Evolutionary conservation across 2,329 filamentous ascomycete species (phyloP).

Genomic region (Colletotrichum cereale): DNA sequence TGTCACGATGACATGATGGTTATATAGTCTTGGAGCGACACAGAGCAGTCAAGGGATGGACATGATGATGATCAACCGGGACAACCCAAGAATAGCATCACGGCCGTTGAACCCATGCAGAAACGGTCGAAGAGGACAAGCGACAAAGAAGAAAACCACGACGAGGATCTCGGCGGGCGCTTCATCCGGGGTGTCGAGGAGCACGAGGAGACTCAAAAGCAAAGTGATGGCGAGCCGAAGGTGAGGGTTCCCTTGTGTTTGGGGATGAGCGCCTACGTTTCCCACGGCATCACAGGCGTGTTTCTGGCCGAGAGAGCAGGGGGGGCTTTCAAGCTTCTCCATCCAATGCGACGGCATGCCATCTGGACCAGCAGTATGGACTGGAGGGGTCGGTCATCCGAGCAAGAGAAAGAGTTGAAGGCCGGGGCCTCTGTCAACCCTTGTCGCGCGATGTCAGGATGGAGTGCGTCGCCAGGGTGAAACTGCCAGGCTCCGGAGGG

Average conservation of each 20-base stretch:
- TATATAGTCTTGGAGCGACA: conserved; percentile 30
- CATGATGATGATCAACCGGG: conserved; percentile 27
- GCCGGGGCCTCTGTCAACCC: neutral
- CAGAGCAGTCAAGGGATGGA: neutral
- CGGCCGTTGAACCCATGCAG: conserved; percentile 16
- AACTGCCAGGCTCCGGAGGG: conserved; percentile 36
- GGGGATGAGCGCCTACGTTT: conserved; percentile 35
- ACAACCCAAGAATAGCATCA: conserved; percentile 38
- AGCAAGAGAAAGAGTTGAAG: neutral
- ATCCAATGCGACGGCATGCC: conserved; percentile 31
- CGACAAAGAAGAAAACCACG: conserved; percentile 17
- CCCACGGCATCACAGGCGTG: conserved; percentile 25
- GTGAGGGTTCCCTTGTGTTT: conserved; percentile 27
- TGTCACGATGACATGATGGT: conserved; percentile 37
- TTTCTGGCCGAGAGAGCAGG: conserved; percentile 16
- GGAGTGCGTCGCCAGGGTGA: conserved; percentile 35
- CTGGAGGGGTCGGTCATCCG: neutral
- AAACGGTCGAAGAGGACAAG: conserved; percentile 18
- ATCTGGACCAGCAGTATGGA: conserved; percentile 27
- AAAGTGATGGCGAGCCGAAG: conserved; percentile 1
- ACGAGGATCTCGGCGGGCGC: conserved; percentile 34
- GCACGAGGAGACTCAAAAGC: conserved; percentile 17
- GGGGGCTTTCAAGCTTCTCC: conserved; percentile 27
- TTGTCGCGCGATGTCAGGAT: conserved; percentile 30
- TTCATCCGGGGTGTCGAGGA: conserved; percentile 33